phyloP scores from a whole-genome alignment of 2,329 filamentous ascomycete genomes.

The Pyrenochaeta sp. region DNA sequence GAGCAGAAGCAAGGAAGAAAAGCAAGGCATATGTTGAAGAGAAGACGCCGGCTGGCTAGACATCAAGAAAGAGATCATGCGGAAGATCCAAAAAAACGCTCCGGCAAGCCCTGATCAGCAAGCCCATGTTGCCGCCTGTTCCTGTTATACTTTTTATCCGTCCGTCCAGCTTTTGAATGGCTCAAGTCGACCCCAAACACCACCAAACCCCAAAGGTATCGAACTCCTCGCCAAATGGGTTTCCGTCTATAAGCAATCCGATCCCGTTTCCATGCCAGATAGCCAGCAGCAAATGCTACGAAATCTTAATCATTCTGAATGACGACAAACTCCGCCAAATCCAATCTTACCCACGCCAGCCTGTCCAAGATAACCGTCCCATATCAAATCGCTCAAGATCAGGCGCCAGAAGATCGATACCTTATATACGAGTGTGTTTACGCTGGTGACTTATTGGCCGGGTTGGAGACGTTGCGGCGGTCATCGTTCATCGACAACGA shows the following conservation, averaged over 20 bases:
- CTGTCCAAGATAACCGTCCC: conserved; percentile 45
- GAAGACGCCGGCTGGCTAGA: conserved; percentile 16
- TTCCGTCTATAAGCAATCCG: conserved; percentile 49
- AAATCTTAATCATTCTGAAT: conserved; percentile 49
- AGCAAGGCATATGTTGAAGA: conserved; percentile 11
- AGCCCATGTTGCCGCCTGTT: conserved; percentile 33
- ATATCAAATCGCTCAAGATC: conserved; percentile 46
- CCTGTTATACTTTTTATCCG: conserved; percentile 40
- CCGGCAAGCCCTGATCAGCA: conserved; percentile 13
- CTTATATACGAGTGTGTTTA: conserved; percentile 46
- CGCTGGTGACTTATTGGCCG: conserved; percentile 51
- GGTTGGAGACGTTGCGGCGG: conserved; percentile 54
- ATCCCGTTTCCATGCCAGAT: conserved; percentile 43
- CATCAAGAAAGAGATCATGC: conserved; percentile 22
- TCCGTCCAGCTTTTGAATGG: conserved; percentile 36
- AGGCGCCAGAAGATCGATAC: conserved; percentile 43
- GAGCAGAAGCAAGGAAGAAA: conserved; percentile 6
- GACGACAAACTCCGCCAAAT: conserved; percentile 47
- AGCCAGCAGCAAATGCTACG: conserved; percentile 47
- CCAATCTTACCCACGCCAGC: conserved; percentile 46
- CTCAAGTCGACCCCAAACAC: conserved; percentile 45
- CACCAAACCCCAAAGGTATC: conserved; percentile 46
- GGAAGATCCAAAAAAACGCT: conserved; percentile 32
- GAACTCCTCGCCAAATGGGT: conserved; percentile 48
- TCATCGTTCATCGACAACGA: conserved; percentile 74